These are phyloP conservation scores for Vaccinium myrtillus DNA, from an alignment of 148 eudicot species.

Conservation along the genomic window DNA sequence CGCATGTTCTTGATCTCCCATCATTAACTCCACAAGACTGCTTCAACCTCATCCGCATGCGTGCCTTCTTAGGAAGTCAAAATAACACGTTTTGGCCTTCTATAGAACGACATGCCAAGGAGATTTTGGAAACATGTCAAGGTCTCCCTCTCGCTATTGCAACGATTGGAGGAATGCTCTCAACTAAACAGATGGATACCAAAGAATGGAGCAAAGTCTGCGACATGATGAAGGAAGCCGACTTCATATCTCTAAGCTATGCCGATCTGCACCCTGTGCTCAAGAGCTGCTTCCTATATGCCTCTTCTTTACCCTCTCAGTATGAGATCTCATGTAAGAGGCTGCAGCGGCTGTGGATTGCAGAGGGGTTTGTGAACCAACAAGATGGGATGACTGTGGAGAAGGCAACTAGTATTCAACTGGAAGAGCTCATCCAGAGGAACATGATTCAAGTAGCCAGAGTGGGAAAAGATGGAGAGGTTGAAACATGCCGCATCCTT, in stretches of 20 bases:
- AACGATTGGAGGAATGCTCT: background rate
- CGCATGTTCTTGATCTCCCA: background rate
- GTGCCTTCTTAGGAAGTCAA: background rate
- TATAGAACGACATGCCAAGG: background rate
- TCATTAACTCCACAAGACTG: background rate
- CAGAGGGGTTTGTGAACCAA: too few relatives aligned
- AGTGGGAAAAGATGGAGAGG: too few relatives aligned
- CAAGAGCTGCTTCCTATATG: background rate
- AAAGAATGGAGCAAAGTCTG: background rate
- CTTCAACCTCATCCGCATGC: background rate
- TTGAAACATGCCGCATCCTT: too few relatives aligned
- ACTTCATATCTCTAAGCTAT: background rate
- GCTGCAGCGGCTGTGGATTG: background rate
- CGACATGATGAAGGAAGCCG: background rate
- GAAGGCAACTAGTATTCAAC: too few relatives aligned
- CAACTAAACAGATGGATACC: background rate
- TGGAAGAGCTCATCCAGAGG: too few relatives aligned
- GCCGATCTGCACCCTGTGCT: background rate
- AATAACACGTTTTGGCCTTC: background rate
- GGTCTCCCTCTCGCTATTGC: background rate
- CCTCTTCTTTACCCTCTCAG: background rate
- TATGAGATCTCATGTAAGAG: background rate
- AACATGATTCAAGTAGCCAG: too few relatives aligned
- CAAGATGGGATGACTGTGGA: too few relatives aligned
- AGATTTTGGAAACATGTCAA: background rate